These are phyloP conservation scores for Amaranthus tricolor DNA, from an alignment of 179 eudicot species.

Conservation along the genomic window DNA sequence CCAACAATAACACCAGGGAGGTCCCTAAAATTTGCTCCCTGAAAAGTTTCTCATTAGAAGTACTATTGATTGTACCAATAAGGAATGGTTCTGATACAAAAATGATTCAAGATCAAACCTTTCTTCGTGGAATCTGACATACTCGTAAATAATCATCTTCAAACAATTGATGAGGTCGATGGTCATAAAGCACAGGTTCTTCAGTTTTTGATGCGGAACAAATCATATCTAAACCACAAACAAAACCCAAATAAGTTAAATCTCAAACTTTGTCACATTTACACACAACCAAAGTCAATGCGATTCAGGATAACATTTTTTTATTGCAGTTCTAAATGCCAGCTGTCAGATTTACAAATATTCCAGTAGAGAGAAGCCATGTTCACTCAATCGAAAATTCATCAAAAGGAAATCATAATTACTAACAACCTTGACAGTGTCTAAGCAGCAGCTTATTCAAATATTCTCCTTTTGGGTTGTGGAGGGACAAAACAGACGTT, in stretches of 20 bases:
- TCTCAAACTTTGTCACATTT: background rate
- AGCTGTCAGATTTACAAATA: background rate
- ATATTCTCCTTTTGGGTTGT: too few species aligned
- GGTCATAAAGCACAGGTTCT: slow-evolving; percentile 62
- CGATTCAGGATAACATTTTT: too few species aligned
- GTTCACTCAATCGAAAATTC: background rate
- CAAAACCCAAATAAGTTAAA: background rate
- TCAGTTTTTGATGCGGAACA: slow-evolving; percentile 25
- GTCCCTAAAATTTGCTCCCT: slow-evolving; percentile 96
- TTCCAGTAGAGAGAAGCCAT: background rate
- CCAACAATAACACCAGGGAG: slow-evolving; percentile 80
- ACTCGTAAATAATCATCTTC: slow-evolving; percentile 73
- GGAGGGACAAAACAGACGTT: too few species aligned
- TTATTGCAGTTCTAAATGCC: too few species aligned
- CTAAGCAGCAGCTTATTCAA: too few species aligned
- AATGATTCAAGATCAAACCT: slow-evolving; percentile 42
- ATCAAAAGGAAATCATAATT: too few species aligned
- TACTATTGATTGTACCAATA: slow-evolving; percentile 8
- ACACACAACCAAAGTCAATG: background rate
- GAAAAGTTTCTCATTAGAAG: slow-evolving; percentile 17
- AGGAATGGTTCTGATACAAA: background rate
- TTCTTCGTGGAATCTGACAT: slow-evolving; percentile 69
- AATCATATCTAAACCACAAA: slow-evolving; percentile 36
- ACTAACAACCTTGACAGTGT: too few species aligned
- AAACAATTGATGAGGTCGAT: slow-evolving; percentile 59